A percentile compares a stretch with the other conserved stretches of the same genome.
These are phyloP conservation scores for Astrothelium subdiscretum DNA, from an alignment of 495 filamentous ascomycete genomes.

Conservation along the genomic window DNA sequence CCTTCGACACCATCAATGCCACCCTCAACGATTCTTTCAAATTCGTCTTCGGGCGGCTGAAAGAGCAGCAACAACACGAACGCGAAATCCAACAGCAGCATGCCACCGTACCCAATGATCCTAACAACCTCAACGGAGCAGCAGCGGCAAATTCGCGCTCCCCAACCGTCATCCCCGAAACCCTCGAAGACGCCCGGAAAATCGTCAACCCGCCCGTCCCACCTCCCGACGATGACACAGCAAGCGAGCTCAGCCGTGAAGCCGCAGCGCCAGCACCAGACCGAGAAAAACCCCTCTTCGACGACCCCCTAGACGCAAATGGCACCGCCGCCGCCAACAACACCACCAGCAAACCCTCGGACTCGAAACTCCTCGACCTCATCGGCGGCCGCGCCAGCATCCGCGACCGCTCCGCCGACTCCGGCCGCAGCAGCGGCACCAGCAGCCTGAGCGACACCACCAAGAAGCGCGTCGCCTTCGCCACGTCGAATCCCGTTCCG, in stretches of 20 bases:
- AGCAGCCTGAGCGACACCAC: not conserved
- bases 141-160: not conserved
- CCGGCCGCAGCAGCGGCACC: constrained; percentile 52
- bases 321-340: constrained; percentile 21
- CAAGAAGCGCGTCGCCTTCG: constrained; percentile 39
- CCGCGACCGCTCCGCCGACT: constrained; percentile 70
- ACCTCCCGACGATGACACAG: constrained; percentile 36
- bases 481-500: constrained; percentile 16
- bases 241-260: constrained; percentile 26
- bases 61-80: constrained; percentile 44
- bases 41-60: constrained; percentile 81
- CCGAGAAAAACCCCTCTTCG: constrained; percentile 10
- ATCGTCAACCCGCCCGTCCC: constrained; percentile 62
- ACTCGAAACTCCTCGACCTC: constrained; percentile 50
- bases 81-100: constrained; percentile 24
- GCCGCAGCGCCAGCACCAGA: constrained; percentile 26
- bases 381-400: constrained; percentile 47
- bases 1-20: constrained; percentile 77
- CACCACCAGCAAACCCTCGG: constrained; percentile 45
- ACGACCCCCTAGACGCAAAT: constrained; percentile 17
- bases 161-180: constrained; percentile 57
- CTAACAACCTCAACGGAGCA: not conserved
- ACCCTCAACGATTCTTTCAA: constrained; percentile 87
- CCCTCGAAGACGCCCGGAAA: constrained; percentile 81
- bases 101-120: not conserved